A percentile compares a stretch with the other conserved stretches of the same genome.
Conservation (phyloP, 179 eudicot species). For the Spinacia oleracea region DNA sequence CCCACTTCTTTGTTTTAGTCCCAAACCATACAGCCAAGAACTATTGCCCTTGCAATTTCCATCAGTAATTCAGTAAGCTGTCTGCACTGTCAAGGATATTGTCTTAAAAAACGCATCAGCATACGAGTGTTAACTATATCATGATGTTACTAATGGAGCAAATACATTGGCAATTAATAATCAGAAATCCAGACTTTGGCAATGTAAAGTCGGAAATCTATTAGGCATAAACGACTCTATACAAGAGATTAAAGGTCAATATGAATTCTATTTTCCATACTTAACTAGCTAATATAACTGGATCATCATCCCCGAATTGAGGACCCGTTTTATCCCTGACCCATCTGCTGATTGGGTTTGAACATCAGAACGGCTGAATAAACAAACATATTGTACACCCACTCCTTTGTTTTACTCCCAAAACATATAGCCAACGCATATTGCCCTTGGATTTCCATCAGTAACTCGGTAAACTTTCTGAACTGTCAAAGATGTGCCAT, state of each 20-base stretch:
- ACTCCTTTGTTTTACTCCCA: neutral
- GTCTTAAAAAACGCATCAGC: too few relatives aligned
- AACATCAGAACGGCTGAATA: neutral
- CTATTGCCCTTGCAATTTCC: too few relatives aligned
- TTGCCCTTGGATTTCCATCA: neutral
- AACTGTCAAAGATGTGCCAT: neutral
- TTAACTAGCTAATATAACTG: neutral
- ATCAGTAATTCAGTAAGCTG: too few relatives aligned
- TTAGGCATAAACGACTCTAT: neutral
- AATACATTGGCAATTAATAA: neutral
- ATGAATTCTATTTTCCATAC: neutral
- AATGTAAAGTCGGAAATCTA: too few relatives aligned
- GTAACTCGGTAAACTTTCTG: neutral
- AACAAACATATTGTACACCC: neutral
- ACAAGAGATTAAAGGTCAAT: neutral
- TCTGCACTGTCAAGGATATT: too few relatives aligned
- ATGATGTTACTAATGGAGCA: neutral
- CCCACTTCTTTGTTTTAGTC: too few relatives aligned
- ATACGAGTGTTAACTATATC: neutral
- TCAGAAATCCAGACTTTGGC: neutral
- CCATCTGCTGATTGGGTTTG: neutral
- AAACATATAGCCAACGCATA: neutral
- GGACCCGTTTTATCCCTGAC: neutral
- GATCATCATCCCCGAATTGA: neutral
- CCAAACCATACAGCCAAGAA: too few relatives aligned